Base-by-base conservation (phyloP, 2,329 filamentous ascomycete species). In the Xylaria sp. region DNA sequence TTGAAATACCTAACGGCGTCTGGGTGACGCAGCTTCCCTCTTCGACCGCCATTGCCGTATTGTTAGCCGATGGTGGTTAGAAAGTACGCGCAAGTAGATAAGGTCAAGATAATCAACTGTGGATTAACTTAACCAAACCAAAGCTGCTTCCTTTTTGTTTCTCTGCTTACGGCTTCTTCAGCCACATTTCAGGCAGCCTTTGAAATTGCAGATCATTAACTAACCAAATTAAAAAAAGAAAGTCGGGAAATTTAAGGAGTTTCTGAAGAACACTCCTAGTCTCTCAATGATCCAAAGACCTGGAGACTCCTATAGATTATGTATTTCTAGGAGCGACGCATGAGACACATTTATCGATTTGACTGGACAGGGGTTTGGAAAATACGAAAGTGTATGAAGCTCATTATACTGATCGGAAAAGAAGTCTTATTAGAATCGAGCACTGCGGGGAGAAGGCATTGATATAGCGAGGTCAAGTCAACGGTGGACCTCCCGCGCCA, bases 401-500 rank as follows among this genome's bases (percentile, higher is more conserved):
- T 49, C 54, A 57, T 33, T 44, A 56, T 42, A 67, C 65, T 42
- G 66, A 55, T 54, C 54, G 45, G 44, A 63, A 61, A 56, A 60
- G 68, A 73, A 70, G 65, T 74, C 69, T 72, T 72, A 74, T 76
- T 75, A 71, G 69, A 63, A 67, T 64, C 66, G 65, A 73, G 66
- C 69, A 74, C 66, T 65, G 68, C 66, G 62, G 64, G 67, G 67
- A 45, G 68, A 69, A 70, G 71, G 67, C 61, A 70, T 63, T 38
- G 60, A 72, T 64, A 72, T 62, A 55, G 66, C 65, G 63, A 70
- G 58, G 65, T 62, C 54, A 61, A 49, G 61, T 63, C 59, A 65
- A 69, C 54, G 47, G 50, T 57, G 36, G 63, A 62, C 67, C 67
- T 49, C 64, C 65, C 56, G 38, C 59, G 65, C 69, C 68, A 69